Percentiles rank a stretch among this genome's conserved stretches.
Evolutionary conservation across 768 basidiomycete species (phyloP).

Genomic region (Calocybe cyanea): DNA sequence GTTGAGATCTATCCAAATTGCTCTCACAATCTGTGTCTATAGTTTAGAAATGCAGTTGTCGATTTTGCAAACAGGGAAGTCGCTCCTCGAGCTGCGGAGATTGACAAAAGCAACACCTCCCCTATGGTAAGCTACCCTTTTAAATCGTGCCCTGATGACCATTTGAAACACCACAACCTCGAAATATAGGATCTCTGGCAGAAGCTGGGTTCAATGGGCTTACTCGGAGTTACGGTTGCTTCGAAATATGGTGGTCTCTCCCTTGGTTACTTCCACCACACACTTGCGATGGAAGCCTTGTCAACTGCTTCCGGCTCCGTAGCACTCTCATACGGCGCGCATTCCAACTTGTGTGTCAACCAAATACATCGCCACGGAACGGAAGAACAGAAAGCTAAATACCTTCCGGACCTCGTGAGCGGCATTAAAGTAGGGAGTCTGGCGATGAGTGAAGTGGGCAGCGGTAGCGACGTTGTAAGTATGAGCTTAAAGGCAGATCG

Average conservation of each 20-base stretch:
- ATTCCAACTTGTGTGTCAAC: slow-evolving; percentile 86
- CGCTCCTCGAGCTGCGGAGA: slow-evolving; percentile 80
- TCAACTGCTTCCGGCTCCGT: slow-evolving; percentile 90
- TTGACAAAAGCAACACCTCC: slow-evolving; percentile 82
- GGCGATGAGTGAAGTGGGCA: slow-evolving; percentile 92
- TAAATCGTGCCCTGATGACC: slow-evolving; percentile 17
- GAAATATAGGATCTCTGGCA: slow-evolving; percentile 72
- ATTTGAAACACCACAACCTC: background rate
- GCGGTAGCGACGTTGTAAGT: slow-evolving; percentile 94
- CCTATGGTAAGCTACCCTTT: slow-evolving; percentile 72
- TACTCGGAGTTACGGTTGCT: slow-evolving; percentile 83
- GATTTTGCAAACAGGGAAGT: slow-evolving; percentile 83
- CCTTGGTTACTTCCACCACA: slow-evolving; percentile 84
- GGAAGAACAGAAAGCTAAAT: slow-evolving; percentile 76
- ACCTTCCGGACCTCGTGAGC: slow-evolving; percentile 74
- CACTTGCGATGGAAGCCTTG: slow-evolving; percentile 92
- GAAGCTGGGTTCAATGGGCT: slow-evolving; percentile 88
- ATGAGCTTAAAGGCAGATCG: slow-evolving; percentile 85
- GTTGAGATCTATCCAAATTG: background rate
- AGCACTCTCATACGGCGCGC: slow-evolving; percentile 88
- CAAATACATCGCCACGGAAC: slow-evolving; percentile 86
- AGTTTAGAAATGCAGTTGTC: slow-evolving; percentile 80
- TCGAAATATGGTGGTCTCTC: slow-evolving; percentile 79
- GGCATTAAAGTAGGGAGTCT: slow-evolving; percentile 85
- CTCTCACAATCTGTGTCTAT: slow-evolving; percentile 5